These are phyloP conservation scores for Cyberlindnera sargentensis DNA, from an alignment of 805 yeast species.

Conservation along the genomic window DNA sequence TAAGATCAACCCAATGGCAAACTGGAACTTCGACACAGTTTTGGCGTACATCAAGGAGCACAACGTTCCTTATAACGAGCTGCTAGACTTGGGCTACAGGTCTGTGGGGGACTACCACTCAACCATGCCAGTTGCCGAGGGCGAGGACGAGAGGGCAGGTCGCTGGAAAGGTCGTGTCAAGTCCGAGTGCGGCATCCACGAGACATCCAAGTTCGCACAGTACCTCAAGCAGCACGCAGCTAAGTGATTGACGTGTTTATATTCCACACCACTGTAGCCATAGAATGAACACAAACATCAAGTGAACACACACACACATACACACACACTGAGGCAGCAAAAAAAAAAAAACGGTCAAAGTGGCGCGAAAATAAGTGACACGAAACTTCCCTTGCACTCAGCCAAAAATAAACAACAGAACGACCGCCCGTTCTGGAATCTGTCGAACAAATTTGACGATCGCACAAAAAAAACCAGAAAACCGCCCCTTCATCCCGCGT, in stretches of 20 bases:
- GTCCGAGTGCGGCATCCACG: conserved; percentile 95
- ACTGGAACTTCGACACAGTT: conserved; percentile 75
- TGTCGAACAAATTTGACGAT: no score
- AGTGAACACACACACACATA: no score
- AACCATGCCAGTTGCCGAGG: conserved; percentile 80
- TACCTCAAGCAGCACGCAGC: conserved; percentile 30
- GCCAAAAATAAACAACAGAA: no score
- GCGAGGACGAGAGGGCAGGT: conserved; percentile 95
- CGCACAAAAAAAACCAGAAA: no score
- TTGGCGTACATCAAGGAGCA: conserved; percentile 59
- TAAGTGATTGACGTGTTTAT: neutral
- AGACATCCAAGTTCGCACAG: conserved; percentile 65
- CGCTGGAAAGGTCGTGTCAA: conserved; percentile 91
- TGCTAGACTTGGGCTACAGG: conserved; percentile 80
- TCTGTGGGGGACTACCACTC: conserved; percentile 96
- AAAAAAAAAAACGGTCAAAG: no score
- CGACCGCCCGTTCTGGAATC: no score
- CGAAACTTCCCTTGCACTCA: no score
- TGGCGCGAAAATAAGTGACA: no score
- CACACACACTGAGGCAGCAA: no score
- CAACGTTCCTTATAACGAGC: conserved; percentile 77
- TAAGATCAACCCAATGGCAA: conserved; percentile 83
- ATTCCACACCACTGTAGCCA: neutral
- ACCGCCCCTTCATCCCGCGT: no score
- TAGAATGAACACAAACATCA: no score